Evolutionary conservation across 305 asterid genomes (phyloP).

Genomic region (Plantago rigida): DNA sequence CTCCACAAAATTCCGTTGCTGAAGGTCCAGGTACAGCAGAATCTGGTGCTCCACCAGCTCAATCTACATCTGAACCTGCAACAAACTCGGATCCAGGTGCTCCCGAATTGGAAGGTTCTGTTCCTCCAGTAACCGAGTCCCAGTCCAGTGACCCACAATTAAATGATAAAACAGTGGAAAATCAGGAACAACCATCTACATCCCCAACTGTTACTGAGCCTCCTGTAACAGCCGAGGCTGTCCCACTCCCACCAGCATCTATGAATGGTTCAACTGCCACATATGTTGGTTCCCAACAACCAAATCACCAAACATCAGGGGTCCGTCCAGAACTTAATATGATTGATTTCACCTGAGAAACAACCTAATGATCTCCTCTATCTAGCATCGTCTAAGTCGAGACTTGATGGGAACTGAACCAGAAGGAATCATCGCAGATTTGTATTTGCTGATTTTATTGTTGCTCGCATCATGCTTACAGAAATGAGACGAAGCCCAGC

Average conservation of each 20-base stretch:
- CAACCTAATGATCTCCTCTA: constrained; percentile 1
- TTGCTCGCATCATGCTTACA: background rate
- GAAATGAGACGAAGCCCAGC: background rate
- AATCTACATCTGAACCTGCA: constrained; percentile 28
- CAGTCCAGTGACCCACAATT: constrained; percentile 34
- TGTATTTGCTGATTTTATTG: background rate
- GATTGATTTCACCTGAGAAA: constrained; percentile 61
- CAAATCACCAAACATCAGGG: constrained; percentile 32
- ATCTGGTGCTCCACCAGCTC: constrained; percentile 15
- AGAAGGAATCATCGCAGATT: constrained; percentile 4
- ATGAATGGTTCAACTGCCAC: constrained; percentile 24
- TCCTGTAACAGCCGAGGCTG: constrained; percentile 28
- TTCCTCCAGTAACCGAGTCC: constrained; percentile 27
- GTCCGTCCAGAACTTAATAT: constrained; percentile 45
- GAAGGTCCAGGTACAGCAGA: constrained; percentile 28
- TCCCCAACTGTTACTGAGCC: constrained; percentile 33
- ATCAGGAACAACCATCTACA: constrained; percentile 26
- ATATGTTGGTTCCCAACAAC: constrained; percentile 26
- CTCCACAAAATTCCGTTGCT: constrained; percentile 6
- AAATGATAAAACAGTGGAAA: constrained; percentile 32
- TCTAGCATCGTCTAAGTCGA: background rate
- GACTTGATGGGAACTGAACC: background rate
- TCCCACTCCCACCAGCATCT: constrained; percentile 32
- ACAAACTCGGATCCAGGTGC: constrained; percentile 23
- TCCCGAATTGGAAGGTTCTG: constrained; percentile 32